phyloP scores from a whole-genome alignment of 2,329 filamentous ascomycete genomes.

The Cyphellophora europaea region DNA sequence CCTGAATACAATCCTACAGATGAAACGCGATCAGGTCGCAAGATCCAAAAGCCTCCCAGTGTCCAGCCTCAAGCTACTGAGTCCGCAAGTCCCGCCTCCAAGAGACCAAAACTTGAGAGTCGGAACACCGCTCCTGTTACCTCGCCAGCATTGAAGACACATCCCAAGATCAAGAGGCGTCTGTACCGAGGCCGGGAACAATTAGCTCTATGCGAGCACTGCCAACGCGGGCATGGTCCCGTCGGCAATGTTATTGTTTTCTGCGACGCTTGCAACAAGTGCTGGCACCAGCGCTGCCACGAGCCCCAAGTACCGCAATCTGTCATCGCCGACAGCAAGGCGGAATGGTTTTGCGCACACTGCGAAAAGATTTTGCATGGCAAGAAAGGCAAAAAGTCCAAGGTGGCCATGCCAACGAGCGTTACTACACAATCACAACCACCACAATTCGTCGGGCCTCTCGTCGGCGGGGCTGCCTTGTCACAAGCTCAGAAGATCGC shows the following conservation, averaged over 20 bases:
- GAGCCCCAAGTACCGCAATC: slow-evolving; percentile 63
- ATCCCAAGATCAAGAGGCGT: slow-evolving; percentile 49
- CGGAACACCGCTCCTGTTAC: slow-evolving; percentile 7
- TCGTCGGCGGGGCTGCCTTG: slow-evolving; percentile 12
- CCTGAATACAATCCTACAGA: slow-evolving; percentile 42
- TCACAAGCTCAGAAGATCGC: slow-evolving; percentile 10
- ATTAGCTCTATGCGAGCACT: slow-evolving; percentile 56
- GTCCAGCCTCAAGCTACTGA: slow-evolving; percentile 43
- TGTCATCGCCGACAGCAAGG: slow-evolving; percentile 55
- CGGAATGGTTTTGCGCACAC: slow-evolving; percentile 61
- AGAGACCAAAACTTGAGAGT: slow-evolving; percentile 10
- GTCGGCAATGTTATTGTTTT: slow-evolving; percentile 73
- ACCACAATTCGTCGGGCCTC: slow-evolving; percentile 11
- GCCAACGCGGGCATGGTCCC: slow-evolving; percentile 62
- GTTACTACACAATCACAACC: slow-evolving; percentile 1
- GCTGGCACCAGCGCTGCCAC: slow-evolving; percentile 78
- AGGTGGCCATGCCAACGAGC: slow-evolving; percentile 2
- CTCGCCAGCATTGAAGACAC: slow-evolving; percentile 17
- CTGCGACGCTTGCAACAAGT: slow-evolving; percentile 70
- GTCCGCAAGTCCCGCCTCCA: slow-evolving; percentile 13
- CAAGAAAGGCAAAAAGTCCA: slow-evolving; percentile 15
- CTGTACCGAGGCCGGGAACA: slow-evolving; percentile 36
- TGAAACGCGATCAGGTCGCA: slow-evolving; percentile 66
- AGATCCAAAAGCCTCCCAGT: slow-evolving; percentile 55
- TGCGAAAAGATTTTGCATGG: slow-evolving; percentile 36